A percentile compares a stretch with the other conserved stretches of the same genome.
Evolutionary conservation across 169 alveolate genomes (phyloP).

Genomic region (Cryptosporidium ryanae): DNA sequence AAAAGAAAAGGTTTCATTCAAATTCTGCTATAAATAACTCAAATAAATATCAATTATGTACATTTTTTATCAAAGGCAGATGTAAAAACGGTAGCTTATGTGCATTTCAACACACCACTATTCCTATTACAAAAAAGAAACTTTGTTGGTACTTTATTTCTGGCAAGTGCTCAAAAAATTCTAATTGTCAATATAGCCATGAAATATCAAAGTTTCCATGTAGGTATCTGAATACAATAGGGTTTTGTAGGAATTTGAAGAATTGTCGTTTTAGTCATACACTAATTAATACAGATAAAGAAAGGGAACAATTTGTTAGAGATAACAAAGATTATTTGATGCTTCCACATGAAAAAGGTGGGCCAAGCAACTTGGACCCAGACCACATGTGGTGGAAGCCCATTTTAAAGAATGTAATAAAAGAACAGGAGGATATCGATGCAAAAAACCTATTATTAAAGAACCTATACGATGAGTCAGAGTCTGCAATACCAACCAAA

Average conservation of each 20-base stretch:
- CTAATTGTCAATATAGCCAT: conserved; percentile 66
- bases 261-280: conserved; percentile 65
- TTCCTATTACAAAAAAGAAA: conserved; percentile 47
- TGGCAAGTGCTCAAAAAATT: conserved; percentile 53
- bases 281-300: conserved; percentile 16
- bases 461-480: conserved; percentile 30
- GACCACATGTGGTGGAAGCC: conserved; percentile 70
- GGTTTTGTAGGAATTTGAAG: conserved; percentile 62
- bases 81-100: conserved; percentile 57
- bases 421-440: conserved; percentile 33
- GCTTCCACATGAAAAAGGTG: conserved; percentile 62
- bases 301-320: conserved; percentile 67
- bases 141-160: conserved; percentile 63
- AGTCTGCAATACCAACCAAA: conserved; percentile 15
- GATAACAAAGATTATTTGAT: conserved; percentile 59
- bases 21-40: not conserved
- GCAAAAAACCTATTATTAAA: conserved; percentile 15
- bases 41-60: conserved; percentile 36
- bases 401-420: conserved; percentile 21
- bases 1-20: not conserved
- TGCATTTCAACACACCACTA: conserved; percentile 21
- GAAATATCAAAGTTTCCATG: conserved; percentile 67
- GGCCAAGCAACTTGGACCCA: conserved; percentile 28
- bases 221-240: conserved; percentile 61
- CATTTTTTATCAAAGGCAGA: conserved; percentile 43